These are phyloP conservation scores for Aureobasidium sp. DNA, from an alignment of 2,329 filamentous ascomycete genomes.

Conservation along the genomic window DNA sequence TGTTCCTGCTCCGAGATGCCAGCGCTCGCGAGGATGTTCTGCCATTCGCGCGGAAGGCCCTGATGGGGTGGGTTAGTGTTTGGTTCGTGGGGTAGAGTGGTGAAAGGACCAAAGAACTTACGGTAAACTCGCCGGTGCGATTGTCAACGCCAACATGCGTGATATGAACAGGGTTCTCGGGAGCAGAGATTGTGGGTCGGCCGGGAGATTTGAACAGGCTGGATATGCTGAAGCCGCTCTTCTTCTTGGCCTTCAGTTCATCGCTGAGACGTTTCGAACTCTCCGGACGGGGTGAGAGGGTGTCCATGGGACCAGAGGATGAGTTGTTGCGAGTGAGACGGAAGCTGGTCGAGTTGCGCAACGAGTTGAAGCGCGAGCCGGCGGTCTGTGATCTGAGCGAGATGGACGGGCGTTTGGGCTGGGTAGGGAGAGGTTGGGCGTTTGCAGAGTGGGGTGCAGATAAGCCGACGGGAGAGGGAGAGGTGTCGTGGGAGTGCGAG, in stretches of 20 bases:
- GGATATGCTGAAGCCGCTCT: constrained; percentile 82
- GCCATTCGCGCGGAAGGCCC: constrained; percentile 97
- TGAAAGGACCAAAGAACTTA: constrained; percentile 39
- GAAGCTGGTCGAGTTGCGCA: constrained; percentile 13
- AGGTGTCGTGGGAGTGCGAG: constrained; percentile 5
- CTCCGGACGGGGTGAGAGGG: constrained; percentile 36
- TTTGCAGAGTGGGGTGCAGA: constrained; percentile 13
- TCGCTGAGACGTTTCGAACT: constrained; percentile 67
- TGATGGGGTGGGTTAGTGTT: constrained; percentile 35
- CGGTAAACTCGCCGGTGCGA: constrained; percentile 90
- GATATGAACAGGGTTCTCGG: constrained; percentile 94
- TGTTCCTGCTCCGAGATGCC: constrained; percentile 95
- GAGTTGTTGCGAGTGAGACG: neutral
- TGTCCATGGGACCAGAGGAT: constrained; percentile 39
- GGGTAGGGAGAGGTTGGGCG: neutral
- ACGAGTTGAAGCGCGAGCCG: constrained; percentile 11
- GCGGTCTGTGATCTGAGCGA: constrained; percentile 10
- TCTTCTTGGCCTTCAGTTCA: constrained; percentile 69
- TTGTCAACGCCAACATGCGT: constrained; percentile 98
- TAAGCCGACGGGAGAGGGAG: neutral
- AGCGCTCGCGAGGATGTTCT: constrained; percentile 87
- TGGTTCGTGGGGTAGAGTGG: neutral
- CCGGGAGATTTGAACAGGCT: constrained; percentile 78
- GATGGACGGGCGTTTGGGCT: constrained; percentile 8
- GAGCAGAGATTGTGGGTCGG: constrained; percentile 91